Evolutionary conservation across 1,284 basidiomycete genomes (phyloP).

Genomic region (Puccinia triticina): DNA sequence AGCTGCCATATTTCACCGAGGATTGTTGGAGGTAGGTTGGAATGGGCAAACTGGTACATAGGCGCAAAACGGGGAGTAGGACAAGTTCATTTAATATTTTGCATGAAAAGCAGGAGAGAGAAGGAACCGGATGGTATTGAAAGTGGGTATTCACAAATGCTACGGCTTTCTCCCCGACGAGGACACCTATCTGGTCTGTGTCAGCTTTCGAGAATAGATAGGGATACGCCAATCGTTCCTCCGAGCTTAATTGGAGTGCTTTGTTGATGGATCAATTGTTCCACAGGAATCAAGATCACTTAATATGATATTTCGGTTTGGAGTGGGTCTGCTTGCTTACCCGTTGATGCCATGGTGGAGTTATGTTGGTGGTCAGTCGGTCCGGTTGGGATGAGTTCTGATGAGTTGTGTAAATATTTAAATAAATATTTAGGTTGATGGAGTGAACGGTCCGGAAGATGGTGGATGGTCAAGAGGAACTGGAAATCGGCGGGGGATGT

Average conservation of each 20-base stretch:
- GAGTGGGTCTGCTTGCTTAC: background rate
- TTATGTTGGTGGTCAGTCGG: background rate
- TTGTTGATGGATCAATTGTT: background rate
- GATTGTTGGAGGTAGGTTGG: conserved; percentile 53
- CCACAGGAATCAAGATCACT: background rate
- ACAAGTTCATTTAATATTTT: conserved; percentile 66
- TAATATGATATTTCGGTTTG: background rate
- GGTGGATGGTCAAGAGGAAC: background rate
- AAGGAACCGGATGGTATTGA: background rate
- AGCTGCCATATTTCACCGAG: conserved; percentile 93
- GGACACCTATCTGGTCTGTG: conserved; percentile 56
- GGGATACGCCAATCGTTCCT: conserved; percentile 44
- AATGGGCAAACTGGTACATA: conserved; percentile 37
- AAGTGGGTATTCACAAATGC: conserved; percentile 55
- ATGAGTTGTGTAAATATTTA: too few relatives aligned
- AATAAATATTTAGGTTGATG: too few relatives aligned
- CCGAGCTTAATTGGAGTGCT: conserved; percentile 37
- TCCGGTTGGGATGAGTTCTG: background rate
- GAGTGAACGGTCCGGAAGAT: background rate
- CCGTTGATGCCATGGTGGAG: background rate
- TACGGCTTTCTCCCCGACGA: conserved; percentile 58
- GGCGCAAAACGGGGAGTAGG: background rate
- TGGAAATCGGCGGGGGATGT: too few relatives aligned
- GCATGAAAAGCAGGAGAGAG: conserved; percentile 23
- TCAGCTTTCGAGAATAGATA: conserved; percentile 54